phyloP scores from a whole-genome alignment of 768 basidiomycete genomes.

The Dentipellis sp. region DNA sequence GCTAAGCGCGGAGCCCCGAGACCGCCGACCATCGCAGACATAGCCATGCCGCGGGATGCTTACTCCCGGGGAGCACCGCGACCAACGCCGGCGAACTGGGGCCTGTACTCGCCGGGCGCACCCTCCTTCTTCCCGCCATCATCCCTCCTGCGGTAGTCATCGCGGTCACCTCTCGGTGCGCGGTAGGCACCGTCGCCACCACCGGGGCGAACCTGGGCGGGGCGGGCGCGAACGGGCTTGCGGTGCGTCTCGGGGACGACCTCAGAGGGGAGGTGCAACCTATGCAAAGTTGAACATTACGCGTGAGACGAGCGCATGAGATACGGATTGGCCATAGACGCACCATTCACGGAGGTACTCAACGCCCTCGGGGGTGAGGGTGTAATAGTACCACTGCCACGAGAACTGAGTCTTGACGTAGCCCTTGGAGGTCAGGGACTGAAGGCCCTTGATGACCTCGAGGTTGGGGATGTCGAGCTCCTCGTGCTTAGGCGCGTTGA shows the following conservation, averaged over 20 bases:
- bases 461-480: slow-evolving; percentile 65
- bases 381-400: slow-evolving; percentile 99
- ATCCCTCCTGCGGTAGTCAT: slow-evolving; percentile 52
- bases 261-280: slow-evolving; percentile 90
- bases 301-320: neutral
- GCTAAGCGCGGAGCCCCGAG: no score
- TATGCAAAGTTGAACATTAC: slow-evolving; percentile 19
- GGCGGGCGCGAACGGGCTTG: slow-evolving; percentile 85
- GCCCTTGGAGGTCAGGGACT: slow-evolving; percentile 62
- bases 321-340: slow-evolving; percentile 14
- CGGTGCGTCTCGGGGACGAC: slow-evolving; percentile 98
- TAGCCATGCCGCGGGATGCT: neutral
- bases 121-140: slow-evolving; percentile 76
- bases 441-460: slow-evolving; percentile 65
- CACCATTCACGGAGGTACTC: slow-evolving; percentile 92
- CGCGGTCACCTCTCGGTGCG: slow-evolving; percentile 80
- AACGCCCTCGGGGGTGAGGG: slow-evolving; percentile 92
- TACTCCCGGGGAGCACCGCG: slow-evolving; percentile 76
- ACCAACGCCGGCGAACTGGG: slow-evolving; percentile 83
- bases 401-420: slow-evolving; percentile 99
- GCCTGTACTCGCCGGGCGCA: slow-evolving; percentile 83
- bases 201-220: slow-evolving; percentile 63
- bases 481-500: slow-evolving; percentile 94
- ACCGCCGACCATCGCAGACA: neutral
- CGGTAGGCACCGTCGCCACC: slow-evolving; percentile 79